Conservation (phyloP, 192 early-diverging fungal species). For the Linderina pennispora region DNA sequence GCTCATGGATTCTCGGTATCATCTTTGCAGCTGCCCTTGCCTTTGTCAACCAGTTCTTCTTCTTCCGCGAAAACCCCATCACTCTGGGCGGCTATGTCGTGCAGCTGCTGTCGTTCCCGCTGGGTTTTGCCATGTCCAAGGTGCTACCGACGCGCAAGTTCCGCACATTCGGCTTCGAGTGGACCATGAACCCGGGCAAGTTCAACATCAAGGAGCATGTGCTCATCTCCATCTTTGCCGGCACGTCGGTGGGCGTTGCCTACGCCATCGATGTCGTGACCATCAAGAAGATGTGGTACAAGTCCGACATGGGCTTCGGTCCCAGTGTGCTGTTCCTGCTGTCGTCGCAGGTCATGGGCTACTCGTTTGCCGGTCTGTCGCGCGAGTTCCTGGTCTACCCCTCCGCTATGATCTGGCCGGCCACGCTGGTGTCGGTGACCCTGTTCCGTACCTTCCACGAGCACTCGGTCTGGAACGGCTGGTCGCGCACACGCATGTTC, state of each 20-base stretch:
- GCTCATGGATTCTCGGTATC: slow-evolving; percentile 56
- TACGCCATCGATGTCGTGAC: slow-evolving; percentile 60
- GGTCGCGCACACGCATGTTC: slow-evolving; percentile 30
- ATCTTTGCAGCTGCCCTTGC: slow-evolving; percentile 50
- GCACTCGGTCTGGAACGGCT: slow-evolving; percentile 12
- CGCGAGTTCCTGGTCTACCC: slow-evolving; percentile 58
- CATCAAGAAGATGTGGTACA: slow-evolving; percentile 52
- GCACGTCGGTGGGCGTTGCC: slow-evolving; percentile 49
- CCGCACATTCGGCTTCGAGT: slow-evolving; percentile 9
- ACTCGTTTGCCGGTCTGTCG: slow-evolving; percentile 53
- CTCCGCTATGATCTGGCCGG: slow-evolving; percentile 53
- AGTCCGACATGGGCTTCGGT: slow-evolving; percentile 49
- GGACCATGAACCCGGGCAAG: slow-evolving; percentile 50
- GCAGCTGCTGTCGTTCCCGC: slow-evolving; percentile 57
- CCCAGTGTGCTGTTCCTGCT: slow-evolving; percentile 51
- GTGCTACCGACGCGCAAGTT: slow-evolving; percentile 48
- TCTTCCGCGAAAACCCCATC: slow-evolving; percentile 67
- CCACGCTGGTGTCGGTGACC: slow-evolving; percentile 55
- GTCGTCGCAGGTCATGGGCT: slow-evolving; percentile 51
- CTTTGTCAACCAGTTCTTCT: slow-evolving; percentile 61
- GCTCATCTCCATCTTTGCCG: slow-evolving; percentile 61
- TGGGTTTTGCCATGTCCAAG: slow-evolving; percentile 51
- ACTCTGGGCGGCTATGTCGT: slow-evolving; percentile 55
- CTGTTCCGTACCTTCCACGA: slow-evolving; percentile 62
- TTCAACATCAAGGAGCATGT: slow-evolving; percentile 77